Base-by-base conservation (phyloP, 495 filamentous ascomycete genomes). In the Penicillium bovifimosum region DNA sequence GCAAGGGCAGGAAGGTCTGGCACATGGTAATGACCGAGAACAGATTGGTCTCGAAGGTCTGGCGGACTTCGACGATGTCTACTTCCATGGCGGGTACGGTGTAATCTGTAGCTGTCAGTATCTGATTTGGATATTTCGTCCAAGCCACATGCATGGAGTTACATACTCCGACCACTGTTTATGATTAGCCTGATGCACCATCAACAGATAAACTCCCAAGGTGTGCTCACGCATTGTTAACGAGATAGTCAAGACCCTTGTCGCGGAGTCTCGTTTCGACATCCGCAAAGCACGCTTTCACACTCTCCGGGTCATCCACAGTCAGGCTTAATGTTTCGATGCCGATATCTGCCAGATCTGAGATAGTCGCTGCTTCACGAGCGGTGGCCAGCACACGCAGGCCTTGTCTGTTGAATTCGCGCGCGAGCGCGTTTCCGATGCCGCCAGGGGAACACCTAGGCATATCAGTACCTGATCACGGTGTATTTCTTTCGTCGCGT, bases 61-160 rank as follows among this genome's bases (percentile, higher is more conserved):
- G 42, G 10, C 71, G 73, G 3, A 77, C 71, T 54, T 85, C 82
- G 9, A 64, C 39, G 9, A 79, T 58, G 26, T 80, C 70, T 18
- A 78, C 67, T 39, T 85, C 81, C 56, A 81, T 69, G 28, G 81
- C 81, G 14, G 82, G 82, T 16, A 86, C 73, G 3, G 80, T 85
- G 54, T 83, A 84, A 52, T 84, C 75, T 78, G 18, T 20, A 16
- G 16, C 17, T 27, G 35, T 50, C 13, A 50, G 48, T 50, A 50
- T 9, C 14, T 17, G 8, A 4, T 13, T 13, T 28, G 8, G 3
- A 39, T 67, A 75, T 71, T 72, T 55, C 68, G 69, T 17, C 72
- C 20, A 31, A 70, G 7, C 69, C 74, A 32, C 7, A 16, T 6
- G 20, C 11, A 24, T 16, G n/a, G 9, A 26, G 49, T 17, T 28